phyloP scores from a whole-genome alignment of 352 stramenopile species.

The Pythium chondricola region DNA sequence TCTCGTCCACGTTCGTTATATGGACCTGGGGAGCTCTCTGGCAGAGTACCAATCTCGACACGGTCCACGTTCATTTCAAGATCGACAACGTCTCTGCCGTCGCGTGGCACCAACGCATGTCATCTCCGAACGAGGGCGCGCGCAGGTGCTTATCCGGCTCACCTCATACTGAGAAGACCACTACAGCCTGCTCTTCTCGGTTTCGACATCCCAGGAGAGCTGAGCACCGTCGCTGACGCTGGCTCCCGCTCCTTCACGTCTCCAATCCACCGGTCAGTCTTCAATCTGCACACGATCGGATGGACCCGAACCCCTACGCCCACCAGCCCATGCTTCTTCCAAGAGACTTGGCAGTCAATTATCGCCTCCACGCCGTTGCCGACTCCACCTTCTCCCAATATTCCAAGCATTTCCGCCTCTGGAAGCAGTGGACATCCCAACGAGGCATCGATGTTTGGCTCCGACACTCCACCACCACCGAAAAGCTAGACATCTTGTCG shows the following conservation, averaged over 20 bases:
- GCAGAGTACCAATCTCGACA: not conserved
- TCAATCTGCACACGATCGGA: not conserved
- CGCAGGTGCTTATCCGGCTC: constrained; percentile 4
- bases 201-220: not conserved
- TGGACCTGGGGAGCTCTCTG: not conserved
- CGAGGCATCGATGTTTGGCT: not conserved
- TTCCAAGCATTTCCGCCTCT: not conserved
- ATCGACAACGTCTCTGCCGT: constrained; percentile 11
- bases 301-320: constrained; percentile 1
- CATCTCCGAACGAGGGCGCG: not conserved
- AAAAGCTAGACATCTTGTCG: constrained; percentile 4
- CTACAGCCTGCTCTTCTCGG: not conserved
- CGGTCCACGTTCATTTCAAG: constrained; percentile 5
- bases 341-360: not conserved
- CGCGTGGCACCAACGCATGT: not conserved
- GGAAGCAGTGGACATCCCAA: not conserved
- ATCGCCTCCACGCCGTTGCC: constrained; percentile 3
- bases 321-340: not conserved
- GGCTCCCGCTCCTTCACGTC: constrained; percentile 2
- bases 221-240: not conserved
- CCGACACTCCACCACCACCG: not conserved
- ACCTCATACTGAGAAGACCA: not conserved
- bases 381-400: constrained; percentile 9
- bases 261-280: not conserved
- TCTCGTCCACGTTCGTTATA: not conserved